phyloP scores from a whole-genome alignment of 345 rosid species.

The Turritis glabra region DNA sequence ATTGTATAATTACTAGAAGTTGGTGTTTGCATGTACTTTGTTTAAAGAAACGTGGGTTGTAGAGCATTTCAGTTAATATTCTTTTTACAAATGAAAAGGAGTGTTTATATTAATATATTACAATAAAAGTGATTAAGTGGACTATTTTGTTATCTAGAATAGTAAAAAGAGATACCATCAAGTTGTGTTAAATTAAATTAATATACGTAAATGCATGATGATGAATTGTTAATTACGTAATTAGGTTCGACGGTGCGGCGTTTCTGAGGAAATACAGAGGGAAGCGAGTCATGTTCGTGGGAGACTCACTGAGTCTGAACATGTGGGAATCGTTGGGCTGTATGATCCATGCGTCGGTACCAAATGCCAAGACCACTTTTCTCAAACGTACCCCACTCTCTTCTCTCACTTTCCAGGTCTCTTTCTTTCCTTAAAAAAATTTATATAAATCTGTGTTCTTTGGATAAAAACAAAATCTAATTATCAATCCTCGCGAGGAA shows the following conservation, averaged over 20 bases:
- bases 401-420: conserved; percentile 69
- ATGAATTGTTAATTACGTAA: neutral
- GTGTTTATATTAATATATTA: neutral
- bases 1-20: neutral
- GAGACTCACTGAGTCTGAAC: conserved; percentile 96
- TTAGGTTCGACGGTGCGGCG: conserved; percentile 77
- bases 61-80: neutral
- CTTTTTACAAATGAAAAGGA: neutral
- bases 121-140: neutral
- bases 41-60: neutral
- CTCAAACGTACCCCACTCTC: conserved; percentile 53
- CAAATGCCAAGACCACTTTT: conserved; percentile 55
- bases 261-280: conserved; percentile 74
- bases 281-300: conserved; percentile 94
- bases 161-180: neutral
- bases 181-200: neutral
- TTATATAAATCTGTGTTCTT: neutral
- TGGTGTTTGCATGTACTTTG: neutral
- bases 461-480: conserved; percentile 29
- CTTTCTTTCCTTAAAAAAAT: neutral
- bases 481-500: conserved; percentile 30
- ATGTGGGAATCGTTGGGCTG: conserved; percentile 97
- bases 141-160: neutral
- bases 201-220: neutral
- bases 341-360: conserved; percentile 94